phyloP scores from a whole-genome alignment of 192 early-diverging fungal genomes.

The Spizellomyces punctatus region DNA sequence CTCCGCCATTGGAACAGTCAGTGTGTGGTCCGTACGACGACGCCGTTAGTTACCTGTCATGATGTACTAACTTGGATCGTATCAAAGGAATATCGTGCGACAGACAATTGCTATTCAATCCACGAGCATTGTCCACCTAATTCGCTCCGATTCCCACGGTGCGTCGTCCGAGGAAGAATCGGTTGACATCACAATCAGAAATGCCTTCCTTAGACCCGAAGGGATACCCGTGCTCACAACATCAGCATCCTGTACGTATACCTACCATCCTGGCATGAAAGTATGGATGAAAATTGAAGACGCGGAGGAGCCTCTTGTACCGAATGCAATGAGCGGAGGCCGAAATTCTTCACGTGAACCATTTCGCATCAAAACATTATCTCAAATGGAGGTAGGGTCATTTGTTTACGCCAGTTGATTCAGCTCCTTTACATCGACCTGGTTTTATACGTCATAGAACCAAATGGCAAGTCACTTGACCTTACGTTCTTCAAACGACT shows the following conservation, averaged over 20 bases:
- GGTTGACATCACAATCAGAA: constrained; percentile 42
- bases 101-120: constrained; percentile 49
- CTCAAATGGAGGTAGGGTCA: constrained; percentile 3
- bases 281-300: constrained; percentile 70
- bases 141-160: constrained; percentile 51
- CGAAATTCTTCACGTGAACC: neutral
- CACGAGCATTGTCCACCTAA: constrained; percentile 66
- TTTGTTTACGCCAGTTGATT: too few relatives aligned
- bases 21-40: constrained; percentile 59
- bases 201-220: constrained; percentile 59
- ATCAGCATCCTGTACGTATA: constrained; percentile 59
- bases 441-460: constrained; percentile 11
- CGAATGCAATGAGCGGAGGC: neutral
- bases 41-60: too few relatives aligned
- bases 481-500: constrained; percentile 61
- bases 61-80: too few relatives aligned
- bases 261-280: constrained; percentile 67
- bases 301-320: constrained; percentile 15
- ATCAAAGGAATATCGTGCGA: constrained; percentile 63
- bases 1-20: constrained; percentile 62
- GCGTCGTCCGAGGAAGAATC: constrained; percentile 3
- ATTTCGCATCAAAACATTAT: neutral
- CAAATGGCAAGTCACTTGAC: constrained; percentile 31
- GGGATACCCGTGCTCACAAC: constrained; percentile 71
- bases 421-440: too few relatives aligned